Evolutionary conservation across 208 protist genomes (phyloP), one percentile per base, ranked within the genome.

Genomic region (Entamoeba moshkovskii): DNA sequence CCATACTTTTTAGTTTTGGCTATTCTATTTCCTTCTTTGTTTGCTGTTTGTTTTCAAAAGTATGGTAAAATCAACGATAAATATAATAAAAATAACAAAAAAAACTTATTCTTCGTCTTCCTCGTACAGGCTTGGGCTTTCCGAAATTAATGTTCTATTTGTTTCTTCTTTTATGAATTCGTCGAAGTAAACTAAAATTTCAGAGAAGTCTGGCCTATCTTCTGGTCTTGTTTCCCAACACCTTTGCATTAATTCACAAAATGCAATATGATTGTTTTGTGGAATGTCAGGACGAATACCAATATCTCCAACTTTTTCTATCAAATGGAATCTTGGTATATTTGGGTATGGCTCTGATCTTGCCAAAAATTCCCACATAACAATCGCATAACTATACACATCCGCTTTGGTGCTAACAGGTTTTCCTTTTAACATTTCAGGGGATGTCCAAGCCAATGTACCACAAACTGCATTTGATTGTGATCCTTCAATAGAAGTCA

Each of bases 361-460:
- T 25, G 96, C 96, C 25, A 96, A 92, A 16, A 96, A 92, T 48
- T 96, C 96, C 1, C 91, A 94, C 48, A 96, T 91, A 4, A 97
- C 95, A 25, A 97, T 94, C 25, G 94, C 96, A 95, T 94, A 97
- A 2, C 94, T 95, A 47, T 95, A 97, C 3, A 97, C 95, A 95
- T 97, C 96, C 3, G 94, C 96, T 4, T 95, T 95, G 22, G 95
- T 52, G 46, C 92, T 94, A 85, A 95, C 95, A 22, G 92, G 46
- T 93, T 94, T 45, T 1, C 92, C 93, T 42, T 52, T 38, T 52
- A 96, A 44, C 48, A 96, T 94, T 59, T 96, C 96, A 29, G 96
- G 96, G 6, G 95, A 94, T 92, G 94, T 96, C 94, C 94, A 96
- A 38, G 44, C 38, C 18, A 91, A 91, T 11, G 94, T 94, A 5